phyloP scores from a whole-genome alignment of 345 rosid species.

The Durio zibethinus region DNA sequence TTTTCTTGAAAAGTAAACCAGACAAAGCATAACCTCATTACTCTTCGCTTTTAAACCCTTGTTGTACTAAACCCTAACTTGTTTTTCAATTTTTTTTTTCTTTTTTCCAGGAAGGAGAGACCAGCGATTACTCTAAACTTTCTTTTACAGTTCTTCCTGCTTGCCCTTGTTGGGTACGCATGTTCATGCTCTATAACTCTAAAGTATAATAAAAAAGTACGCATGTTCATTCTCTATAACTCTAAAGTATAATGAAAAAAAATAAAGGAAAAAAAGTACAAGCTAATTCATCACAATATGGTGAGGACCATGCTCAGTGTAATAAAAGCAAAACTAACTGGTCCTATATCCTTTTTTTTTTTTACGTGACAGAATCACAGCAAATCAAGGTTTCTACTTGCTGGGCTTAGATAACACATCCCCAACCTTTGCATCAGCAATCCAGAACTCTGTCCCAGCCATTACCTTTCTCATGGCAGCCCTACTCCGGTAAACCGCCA shows the following conservation, averaged over 20 bases:
- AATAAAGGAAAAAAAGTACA: background rate
- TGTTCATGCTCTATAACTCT: background rate
- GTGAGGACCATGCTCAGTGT: background rate
- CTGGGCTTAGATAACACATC: conserved; percentile 90
- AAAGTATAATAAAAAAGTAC: too few species aligned
- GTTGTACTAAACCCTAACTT: background rate
- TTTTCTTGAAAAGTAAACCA: conserved; percentile 80
- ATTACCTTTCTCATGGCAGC: conserved; percentile 97
- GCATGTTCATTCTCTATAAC: too few species aligned
- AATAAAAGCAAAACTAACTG: background rate
- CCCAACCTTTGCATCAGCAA: conserved; percentile 97
- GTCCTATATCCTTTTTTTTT: background rate
- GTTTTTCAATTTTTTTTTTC: background rate
- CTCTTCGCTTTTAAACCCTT: background rate
- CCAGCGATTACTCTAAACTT: conserved; percentile 79
- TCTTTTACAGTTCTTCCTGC: conserved; percentile 78
- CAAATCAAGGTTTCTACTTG: conserved; percentile 96
- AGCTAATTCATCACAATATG: background rate
- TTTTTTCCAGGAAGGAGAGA: conserved; percentile 75
- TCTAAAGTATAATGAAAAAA: background rate
- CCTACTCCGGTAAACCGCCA: conserved; percentile 54
- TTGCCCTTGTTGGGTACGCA: conserved; percentile 87
- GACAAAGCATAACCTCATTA: background rate
- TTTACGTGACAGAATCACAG: conserved; percentile 67
- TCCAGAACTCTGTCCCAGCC: conserved; percentile 99